Percentiles rank a stretch among this genome's conserved stretches.
Evolutionary conservation across 2,329 filamentous ascomycete species (phyloP).

Genomic region (Colletotrichum filicis): DNA sequence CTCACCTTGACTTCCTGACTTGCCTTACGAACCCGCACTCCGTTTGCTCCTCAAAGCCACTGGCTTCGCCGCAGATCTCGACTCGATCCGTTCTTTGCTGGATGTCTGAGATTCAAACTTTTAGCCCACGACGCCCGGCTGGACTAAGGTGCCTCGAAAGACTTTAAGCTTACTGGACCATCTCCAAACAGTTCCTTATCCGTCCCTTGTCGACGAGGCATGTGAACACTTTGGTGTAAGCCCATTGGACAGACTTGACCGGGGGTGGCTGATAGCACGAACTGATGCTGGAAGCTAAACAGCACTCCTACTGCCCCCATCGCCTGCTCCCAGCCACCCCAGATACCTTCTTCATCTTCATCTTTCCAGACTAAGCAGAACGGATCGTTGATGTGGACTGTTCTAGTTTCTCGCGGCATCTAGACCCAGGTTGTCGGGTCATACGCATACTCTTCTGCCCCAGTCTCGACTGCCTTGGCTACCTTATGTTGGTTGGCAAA

Average conservation of each 20-base stretch:
- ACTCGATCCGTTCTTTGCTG: constrained; percentile 11
- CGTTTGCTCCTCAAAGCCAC: background rate
- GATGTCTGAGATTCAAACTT: background rate
- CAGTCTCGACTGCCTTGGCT: background rate
- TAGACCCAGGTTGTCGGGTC: background rate
- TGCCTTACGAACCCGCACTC: too few relatives aligned
- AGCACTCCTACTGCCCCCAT: background rate
- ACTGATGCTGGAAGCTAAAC: background rate
- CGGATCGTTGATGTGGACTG: background rate
- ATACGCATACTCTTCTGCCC: background rate
- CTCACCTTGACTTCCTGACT: background rate
- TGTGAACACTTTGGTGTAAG: constrained; percentile 34
- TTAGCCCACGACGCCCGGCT: background rate
- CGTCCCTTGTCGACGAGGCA: constrained; percentile 11
- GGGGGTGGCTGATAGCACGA: background rate
- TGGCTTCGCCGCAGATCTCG: constrained; percentile 21
- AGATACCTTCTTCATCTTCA: background rate
- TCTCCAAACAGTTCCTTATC: background rate
- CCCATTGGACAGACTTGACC: constrained; percentile 17
- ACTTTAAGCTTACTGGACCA: constrained; percentile 27
- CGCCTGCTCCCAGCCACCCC: constrained; percentile 1
- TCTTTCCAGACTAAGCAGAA: background rate
- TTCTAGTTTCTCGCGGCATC: background rate
- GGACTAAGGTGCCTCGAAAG: background rate
- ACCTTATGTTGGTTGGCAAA: background rate